phyloP scores from a whole-genome alignment of 2,329 filamentous ascomycete genomes.

The Clonostachys solani region DNA sequence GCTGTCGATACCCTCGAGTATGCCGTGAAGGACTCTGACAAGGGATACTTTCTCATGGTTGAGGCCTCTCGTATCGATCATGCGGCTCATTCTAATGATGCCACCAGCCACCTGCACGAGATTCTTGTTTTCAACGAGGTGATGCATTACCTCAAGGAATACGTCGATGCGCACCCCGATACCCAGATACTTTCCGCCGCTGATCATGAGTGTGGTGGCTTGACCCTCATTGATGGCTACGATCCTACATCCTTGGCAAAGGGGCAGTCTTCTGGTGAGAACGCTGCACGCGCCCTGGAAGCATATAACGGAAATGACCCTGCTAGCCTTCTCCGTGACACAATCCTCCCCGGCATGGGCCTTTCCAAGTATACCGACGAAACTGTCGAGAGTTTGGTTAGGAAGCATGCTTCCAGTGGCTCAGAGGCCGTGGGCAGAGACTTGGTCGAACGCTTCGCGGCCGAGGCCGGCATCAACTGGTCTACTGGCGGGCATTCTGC shows the following conservation, averaged over 20 bases:
- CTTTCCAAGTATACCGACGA: conserved; percentile 7
- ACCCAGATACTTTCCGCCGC: conserved; percentile 16
- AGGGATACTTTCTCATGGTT: conserved; percentile 16
- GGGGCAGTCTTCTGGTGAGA: conserved; percentile 9
- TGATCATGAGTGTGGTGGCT: conserved; percentile 15
- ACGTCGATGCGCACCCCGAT: conserved; percentile 10
- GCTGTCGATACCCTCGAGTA: conserved; percentile 9
- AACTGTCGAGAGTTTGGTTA: conserved; percentile 4
- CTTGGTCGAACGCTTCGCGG: conserved; percentile 6
- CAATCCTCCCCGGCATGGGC: conserved; percentile 10
- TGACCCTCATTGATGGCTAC: conserved; percentile 11
- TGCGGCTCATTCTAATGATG: conserved; percentile 14
- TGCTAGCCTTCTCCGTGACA: conserved; percentile 5
- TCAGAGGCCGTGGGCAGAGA: conserved; percentile 4
- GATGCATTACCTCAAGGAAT: conserved; percentile 12
- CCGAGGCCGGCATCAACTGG: conserved; percentile 10
- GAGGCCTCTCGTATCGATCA: conserved; percentile 16
- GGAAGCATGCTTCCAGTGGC: conserved; percentile 4
- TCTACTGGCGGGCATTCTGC: conserved; percentile 11
- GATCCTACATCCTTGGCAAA: conserved; percentile 9
- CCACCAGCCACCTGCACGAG: conserved; percentile 12
- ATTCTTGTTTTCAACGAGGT: conserved; percentile 16
- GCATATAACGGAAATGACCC: conserved; percentile 9
- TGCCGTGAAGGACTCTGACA: conserved; percentile 4
- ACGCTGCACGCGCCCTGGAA: conserved; percentile 5